These are phyloP conservation scores for Diaporthe destruens DNA, from an alignment of 2,329 filamentous ascomycete species.

Conservation along the genomic window DNA sequence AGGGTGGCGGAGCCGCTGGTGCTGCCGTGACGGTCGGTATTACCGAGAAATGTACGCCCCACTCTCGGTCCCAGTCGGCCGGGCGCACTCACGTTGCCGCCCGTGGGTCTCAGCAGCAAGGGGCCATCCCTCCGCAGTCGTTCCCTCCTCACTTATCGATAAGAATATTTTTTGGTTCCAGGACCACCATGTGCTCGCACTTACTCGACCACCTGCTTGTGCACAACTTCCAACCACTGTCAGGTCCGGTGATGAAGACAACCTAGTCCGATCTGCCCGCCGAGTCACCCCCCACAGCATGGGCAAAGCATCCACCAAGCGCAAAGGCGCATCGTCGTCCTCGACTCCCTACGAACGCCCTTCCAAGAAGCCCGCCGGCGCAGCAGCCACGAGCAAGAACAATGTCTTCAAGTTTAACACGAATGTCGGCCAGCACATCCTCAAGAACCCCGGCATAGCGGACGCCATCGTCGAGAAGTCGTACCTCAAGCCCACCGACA, in stretches of 20 bases:
- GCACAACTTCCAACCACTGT: not conserved
- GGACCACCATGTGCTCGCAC: not conserved
- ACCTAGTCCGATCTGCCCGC: not conserved
- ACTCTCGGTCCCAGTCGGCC: conserved; percentile 25
- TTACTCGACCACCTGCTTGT: not conserved
- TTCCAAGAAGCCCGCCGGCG: conserved; percentile 45
- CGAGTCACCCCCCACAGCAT: conserved; percentile 45
- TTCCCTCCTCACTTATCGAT: conserved; percentile 16
- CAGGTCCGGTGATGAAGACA: conserved; percentile 10
- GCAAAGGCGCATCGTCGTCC: conserved; percentile 50
- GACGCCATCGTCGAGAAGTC: conserved; percentile 84
- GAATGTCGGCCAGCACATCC: conserved; percentile 86
- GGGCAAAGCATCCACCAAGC: conserved; percentile 57
- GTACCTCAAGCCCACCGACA: conserved; percentile 88
- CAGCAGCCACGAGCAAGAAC: conserved; percentile 64
- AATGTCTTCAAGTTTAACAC: conserved; percentile 99
- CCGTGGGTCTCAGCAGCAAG: not conserved
- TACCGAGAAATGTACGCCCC: conserved; percentile 1
- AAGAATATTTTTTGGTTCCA: conserved; percentile 32
- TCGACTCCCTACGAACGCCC: conserved; percentile 53
- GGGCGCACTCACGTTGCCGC: conserved; percentile 2
- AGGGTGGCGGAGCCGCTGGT: not conserved
- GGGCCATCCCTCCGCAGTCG: not conserved
- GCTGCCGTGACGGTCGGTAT: not conserved
- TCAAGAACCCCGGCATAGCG: conserved; percentile 91